These are phyloP conservation scores for Collybiopsis luxurians DNA, from an alignment of 768 basidiomycete genomes.

Conservation along the genomic window DNA sequence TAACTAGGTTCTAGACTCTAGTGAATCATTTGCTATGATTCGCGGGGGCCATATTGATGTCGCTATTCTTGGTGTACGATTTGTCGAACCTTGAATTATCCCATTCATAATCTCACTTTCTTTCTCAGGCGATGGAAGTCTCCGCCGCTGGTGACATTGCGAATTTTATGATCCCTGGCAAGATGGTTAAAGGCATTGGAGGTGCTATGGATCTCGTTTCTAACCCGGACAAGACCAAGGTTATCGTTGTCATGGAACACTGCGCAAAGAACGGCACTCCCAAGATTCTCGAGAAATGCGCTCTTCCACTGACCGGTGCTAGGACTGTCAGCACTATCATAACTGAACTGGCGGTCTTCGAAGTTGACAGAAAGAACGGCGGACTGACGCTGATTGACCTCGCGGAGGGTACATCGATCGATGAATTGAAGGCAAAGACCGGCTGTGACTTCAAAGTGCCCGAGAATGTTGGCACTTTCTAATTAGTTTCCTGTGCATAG, in stretches of 20 bases:
- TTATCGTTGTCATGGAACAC: conserved; percentile 90
- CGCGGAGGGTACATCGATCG: conserved; percentile 80
- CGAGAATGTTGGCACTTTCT: conserved; percentile 48
- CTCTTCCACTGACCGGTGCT: conserved; percentile 86
- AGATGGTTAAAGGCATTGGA: conserved; percentile 89
- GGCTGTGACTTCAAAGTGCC: conserved; percentile 75
- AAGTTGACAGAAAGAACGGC: conserved; percentile 76
- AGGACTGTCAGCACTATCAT: conserved; percentile 87
- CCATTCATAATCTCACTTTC: not conserved
- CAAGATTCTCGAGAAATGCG: conserved; percentile 82
- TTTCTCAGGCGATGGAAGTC: conserved; percentile 89
- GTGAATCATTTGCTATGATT: conserved; percentile 97
- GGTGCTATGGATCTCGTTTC: conserved; percentile 97
- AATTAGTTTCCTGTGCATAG: conserved; percentile 5
- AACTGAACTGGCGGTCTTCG: conserved; percentile 90
- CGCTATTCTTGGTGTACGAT: conserved; percentile 83
- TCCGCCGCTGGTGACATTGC: conserved; percentile 91
- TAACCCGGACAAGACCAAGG: conserved; percentile 93
- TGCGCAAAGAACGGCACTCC: conserved; percentile 85
- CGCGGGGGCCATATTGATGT: conserved; percentile 95
- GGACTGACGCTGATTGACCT: conserved; percentile 75
- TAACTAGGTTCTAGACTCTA: conserved; percentile 56
- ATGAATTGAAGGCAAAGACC: conserved; percentile 85
- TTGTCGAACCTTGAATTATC: too few species aligned
- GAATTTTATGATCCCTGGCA: conserved; percentile 98